Evolutionary conservation across 139 green algal genomes (phyloP).

Genomic region (Chlamydomonas sp.): DNA sequence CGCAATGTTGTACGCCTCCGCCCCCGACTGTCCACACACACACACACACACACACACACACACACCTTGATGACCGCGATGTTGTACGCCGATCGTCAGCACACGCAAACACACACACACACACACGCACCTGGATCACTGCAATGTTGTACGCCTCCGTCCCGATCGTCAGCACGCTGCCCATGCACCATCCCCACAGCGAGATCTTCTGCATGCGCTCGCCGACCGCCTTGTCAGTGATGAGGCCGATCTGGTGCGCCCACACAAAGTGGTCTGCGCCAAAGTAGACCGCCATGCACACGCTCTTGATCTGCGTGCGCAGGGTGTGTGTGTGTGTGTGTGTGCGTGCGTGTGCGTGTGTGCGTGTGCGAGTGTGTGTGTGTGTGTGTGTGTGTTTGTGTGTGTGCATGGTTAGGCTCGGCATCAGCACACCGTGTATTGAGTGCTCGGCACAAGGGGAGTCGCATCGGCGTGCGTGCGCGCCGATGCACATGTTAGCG

Average conservation of each 20-base stretch:
- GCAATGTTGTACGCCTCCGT: slow-evolving; percentile 18
- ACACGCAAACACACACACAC: slow-evolving; percentile 1
- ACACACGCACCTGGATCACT: background rate
- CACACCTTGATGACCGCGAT: background rate
- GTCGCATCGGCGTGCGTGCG: no score
- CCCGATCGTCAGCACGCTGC: slow-evolving; percentile 42
- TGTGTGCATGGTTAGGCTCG: no score
- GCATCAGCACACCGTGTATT: no score
- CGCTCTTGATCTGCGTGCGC: slow-evolving; percentile 55
- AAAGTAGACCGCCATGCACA: slow-evolving; percentile 93
- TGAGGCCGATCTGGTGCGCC: slow-evolving; percentile 71
- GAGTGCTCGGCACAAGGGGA: no score
- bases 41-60: background rate
- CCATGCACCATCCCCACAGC: slow-evolving; percentile 53
- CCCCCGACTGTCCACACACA: background rate
- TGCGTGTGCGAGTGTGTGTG: no score
- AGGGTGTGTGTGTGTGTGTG: no score
- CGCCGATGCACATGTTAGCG: no score
- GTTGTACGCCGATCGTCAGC: background rate
- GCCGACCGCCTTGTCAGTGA: slow-evolving; percentile 59
- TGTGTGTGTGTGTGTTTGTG: no score
- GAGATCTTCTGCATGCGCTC: slow-evolving; percentile 53
- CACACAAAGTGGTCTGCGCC: slow-evolving; percentile 87
- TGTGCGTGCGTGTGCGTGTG: no score
- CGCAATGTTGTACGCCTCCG: background rate